Conservation (phyloP, 805 yeast species). For the Metschnikowia kofuensis region DNA sequence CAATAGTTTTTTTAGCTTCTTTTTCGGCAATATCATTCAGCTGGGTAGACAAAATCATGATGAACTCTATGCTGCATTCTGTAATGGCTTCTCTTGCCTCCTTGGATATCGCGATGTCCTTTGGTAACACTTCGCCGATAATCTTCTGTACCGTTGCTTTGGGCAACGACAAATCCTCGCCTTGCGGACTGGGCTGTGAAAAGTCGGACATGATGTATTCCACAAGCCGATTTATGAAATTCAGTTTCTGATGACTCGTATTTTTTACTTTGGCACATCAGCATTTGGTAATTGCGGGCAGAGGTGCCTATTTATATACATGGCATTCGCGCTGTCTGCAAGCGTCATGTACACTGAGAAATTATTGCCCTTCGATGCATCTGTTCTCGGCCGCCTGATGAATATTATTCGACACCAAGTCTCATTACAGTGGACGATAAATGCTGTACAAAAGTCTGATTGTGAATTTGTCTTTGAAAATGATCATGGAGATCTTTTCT, state of each 20-base stretch:
- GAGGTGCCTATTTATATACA: slow-evolving; percentile 10
- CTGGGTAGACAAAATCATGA: slow-evolving; percentile 91
- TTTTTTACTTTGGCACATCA: not conserved
- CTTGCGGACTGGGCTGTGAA: slow-evolving; percentile 26
- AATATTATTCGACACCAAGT: not conserved
- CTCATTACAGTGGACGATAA: not conserved
- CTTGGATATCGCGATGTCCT: slow-evolving; percentile 83
- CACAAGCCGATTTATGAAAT: not conserved
- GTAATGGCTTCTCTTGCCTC: slow-evolving; percentile 94
- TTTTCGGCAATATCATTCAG: slow-evolving; percentile 94
- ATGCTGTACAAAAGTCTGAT: too few species aligned
- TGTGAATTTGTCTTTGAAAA: too few species aligned
- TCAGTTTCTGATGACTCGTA: too few species aligned
- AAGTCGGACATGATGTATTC: slow-evolving; percentile 36
- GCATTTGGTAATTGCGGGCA: slow-evolving; percentile 4
- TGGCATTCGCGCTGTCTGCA: slow-evolving; percentile 9
- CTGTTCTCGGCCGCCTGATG: not conserved
- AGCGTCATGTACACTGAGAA: slow-evolving; percentile 6
- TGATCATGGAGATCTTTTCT: too few species aligned
- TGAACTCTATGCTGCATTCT: slow-evolving; percentile 93
- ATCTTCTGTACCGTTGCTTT: slow-evolving; percentile 95
- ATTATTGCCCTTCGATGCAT: slow-evolving; percentile 3
- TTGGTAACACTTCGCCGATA: slow-evolving; percentile 82
- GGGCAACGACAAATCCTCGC: slow-evolving; percentile 43
- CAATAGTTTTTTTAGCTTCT: slow-evolving; percentile 93